Evolutionary conservation across 139 green algal species (phyloP).

Genomic region (Tetradesmus lagerheimii): DNA sequence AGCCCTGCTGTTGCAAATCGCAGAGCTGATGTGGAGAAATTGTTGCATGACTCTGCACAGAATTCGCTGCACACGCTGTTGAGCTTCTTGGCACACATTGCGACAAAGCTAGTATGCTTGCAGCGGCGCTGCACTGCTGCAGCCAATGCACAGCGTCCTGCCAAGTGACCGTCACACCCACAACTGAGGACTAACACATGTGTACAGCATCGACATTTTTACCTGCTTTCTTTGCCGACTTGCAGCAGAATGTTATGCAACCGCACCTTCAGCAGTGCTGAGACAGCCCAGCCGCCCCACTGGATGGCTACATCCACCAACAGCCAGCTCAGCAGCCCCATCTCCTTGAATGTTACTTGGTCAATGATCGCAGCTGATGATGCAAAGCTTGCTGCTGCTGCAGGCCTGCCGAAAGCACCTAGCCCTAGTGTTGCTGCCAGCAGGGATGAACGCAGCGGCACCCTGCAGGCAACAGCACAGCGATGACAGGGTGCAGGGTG

Average conservation of each 20-base stretch:
- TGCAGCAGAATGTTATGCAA: too few species aligned
- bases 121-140: neutral
- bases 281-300: constrained; percentile 66
- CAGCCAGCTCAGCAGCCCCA: constrained; percentile 67
- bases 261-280: constrained; percentile 57
- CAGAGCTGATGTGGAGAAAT: too few species aligned
- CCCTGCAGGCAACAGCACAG: neutral
- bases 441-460: neutral
- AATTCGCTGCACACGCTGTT: too few species aligned
- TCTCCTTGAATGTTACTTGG: constrained; percentile 54
- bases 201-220: neutral
- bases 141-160: too few species aligned
- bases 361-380: constrained; percentile 30
- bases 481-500: neutral
- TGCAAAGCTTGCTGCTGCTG: constrained; percentile 36
- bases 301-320: constrained; percentile 72
- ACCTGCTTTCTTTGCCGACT: neutral
- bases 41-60: too few species aligned
- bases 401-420: neutral
- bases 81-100: neutral
- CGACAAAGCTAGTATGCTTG: neutral
- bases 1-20: too few species aligned
- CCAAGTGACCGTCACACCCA: too few species aligned
- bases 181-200: too few species aligned
- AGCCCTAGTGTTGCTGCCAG: neutral